These are phyloP conservation scores for Aspergillus sp. DNA, from an alignment of 2,329 filamentous ascomycete genomes.

Conservation along the genomic window DNA sequence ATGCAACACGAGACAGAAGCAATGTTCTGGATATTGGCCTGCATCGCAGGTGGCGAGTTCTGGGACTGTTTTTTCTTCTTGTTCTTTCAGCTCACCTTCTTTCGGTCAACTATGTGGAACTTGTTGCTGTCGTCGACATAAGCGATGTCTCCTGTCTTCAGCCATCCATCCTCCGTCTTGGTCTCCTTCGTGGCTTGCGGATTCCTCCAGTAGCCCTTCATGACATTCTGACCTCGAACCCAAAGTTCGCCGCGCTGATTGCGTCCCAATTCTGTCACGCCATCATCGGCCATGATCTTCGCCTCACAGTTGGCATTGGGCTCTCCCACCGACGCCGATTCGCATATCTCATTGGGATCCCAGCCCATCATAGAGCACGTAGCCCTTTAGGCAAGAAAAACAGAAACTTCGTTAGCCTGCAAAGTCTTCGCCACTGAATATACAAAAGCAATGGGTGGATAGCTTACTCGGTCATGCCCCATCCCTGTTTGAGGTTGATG, in stretches of 20 bases:
- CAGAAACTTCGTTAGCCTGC: constrained; percentile 9
- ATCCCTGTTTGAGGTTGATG: constrained; percentile 68
- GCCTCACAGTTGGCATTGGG: constrained; percentile 68
- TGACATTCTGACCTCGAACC: constrained; percentile 70
- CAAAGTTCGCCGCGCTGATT: constrained; percentile 70
- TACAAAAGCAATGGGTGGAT: not conserved
- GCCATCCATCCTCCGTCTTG: constrained; percentile 64
- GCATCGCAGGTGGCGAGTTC: not conserved
- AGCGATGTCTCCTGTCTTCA: constrained; percentile 71
- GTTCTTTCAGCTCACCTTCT: constrained; percentile 56
- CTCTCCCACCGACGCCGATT: constrained; percentile 59
- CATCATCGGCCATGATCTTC: constrained; percentile 60
- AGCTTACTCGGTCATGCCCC: constrained; percentile 78
- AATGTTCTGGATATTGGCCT: constrained; percentile 1
- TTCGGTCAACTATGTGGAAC: constrained; percentile 71
- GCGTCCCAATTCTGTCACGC: constrained; percentile 52
- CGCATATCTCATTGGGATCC: constrained; percentile 54
- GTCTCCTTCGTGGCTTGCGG: constrained; percentile 66
- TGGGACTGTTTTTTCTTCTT: not conserved
- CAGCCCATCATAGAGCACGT: constrained; percentile 71
- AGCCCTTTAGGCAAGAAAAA: constrained; percentile 33
- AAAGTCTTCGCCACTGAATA: constrained; percentile 5
- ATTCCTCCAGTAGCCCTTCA: constrained; percentile 76
- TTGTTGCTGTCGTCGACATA: constrained; percentile 59
- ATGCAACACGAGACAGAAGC: constrained; percentile 1